Base-by-base conservation (phyloP, 805 yeast species). In the Komagataella populi region DNA sequence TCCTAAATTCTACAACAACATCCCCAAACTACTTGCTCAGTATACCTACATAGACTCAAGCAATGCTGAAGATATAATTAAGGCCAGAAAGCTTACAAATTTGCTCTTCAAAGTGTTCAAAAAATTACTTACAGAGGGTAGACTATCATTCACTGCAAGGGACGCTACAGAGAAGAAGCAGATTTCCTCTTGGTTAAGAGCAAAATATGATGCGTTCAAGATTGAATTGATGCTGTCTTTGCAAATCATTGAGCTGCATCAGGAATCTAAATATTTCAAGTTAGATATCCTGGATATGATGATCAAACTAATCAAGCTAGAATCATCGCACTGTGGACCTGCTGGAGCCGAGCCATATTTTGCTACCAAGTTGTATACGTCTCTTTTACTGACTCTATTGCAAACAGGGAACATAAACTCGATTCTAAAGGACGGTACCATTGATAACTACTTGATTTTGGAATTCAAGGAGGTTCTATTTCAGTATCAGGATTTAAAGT, bases 401-500 rank as follows among this genome's bases (percentile, higher is more conserved):
- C 54, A 66, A 45, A 55, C 63, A 12, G 70, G 69, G 36, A 63
- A 71, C 0, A 48, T 57, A 6, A 62, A 70, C 47, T 72, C 75
- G 67, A 68, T 3, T 58, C 64, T 72, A 23, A 59, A 63, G 3
- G 82, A 80, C 59, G 77, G 75, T 8, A 65, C 78, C 0, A 67
- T 72, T 39, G 73, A 74, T 48, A 65, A 65, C 48, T 64, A 59
- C 20, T 50, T 66, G 49, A 30, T 63, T 3, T 47, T 63, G 46
- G 87, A 84, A 60, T 86, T 85, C 59, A 59, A 71, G 24, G 79
- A 73, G 20, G 69, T 68, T 23, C 80, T 76, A 54, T 82, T 82
- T 59, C 72, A 72, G 57, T 78, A 76, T 63, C 86, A 86, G 71
- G 99, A 91, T 63, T 66, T 91, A 52, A 87, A 89, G 57, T 87